Base-by-base conservation (phyloP, 129 eudicot species). In the Centella asiatica region DNA sequence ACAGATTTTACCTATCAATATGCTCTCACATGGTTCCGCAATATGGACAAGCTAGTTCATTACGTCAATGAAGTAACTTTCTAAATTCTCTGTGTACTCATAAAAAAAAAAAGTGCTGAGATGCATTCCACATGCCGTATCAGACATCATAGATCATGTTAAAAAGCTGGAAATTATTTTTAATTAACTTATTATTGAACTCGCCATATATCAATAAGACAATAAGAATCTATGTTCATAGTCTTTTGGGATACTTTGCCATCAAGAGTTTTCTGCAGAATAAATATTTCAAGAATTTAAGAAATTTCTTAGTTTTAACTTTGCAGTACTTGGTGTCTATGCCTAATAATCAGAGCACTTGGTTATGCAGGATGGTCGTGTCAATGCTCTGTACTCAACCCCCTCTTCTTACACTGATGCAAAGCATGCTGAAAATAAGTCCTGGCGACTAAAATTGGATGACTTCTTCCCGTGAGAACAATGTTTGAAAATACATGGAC, bases 381-480 rank as follows among this genome's bases (percentile, higher is more conserved):
- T 93, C 70, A 87, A 93, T 80, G 99, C 93, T 69, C 79, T 93
- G 8, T 93, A 93, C 78, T 93, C 99, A 17, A 87, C 96, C 0
- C 95, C 99, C 27, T 85, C 99, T 26, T 55, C 88, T 44, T 93
- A 93, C 74, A 82, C 96, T 7, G 99, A 93, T 80, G 99, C 96
- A 45, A 93, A 93, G 76, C 40, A 85, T 71, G 92, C 95, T 0
- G 80, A 73, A 65, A 68, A 81, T 3, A 79, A 80, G 66, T 51
- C 85, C 11, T 93, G 99, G 99, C 99, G 96, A 34, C 90, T 80
- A 58, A 93, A 93, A 61, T 73, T 78, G 44, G 80, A 87, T 11
- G 99, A 93, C 65, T 93, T 59, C 79, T 93, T 93, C 36, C 99
- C 99, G 99, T 88, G 77, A 85, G 96, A 69, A 37, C 44, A 54